Conservation (phyloP, 2,329 filamentous ascomycete genomes). For the Ophiostoma populinum region DNA sequence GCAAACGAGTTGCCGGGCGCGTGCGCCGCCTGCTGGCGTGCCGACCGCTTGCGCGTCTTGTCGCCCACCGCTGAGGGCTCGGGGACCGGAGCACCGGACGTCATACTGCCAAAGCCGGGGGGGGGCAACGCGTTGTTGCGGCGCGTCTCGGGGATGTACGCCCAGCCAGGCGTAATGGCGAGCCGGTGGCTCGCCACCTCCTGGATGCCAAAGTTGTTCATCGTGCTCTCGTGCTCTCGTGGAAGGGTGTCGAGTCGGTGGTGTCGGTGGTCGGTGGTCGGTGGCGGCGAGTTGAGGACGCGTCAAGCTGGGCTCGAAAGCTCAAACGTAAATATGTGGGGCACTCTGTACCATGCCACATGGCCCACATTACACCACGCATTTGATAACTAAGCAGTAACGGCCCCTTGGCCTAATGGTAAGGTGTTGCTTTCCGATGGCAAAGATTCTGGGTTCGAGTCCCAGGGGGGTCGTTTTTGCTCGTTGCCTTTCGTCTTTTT, state of each 20-base stretch:
- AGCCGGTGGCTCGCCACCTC: slow-evolving; percentile 58
- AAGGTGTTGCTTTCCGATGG: slow-evolving; percentile 3
- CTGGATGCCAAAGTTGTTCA: slow-evolving; percentile 63
- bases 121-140: slow-evolving; percentile 13
- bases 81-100: no score
- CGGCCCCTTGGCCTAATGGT: slow-evolving; percentile 4
- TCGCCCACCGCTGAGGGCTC: slow-evolving; percentile 20
- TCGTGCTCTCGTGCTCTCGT: no score
- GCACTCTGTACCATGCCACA: background rate
- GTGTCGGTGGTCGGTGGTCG: background rate
- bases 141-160: slow-evolving; percentile 71
- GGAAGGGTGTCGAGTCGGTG: no score
- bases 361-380: background rate
- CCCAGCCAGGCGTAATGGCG: slow-evolving; percentile 68
- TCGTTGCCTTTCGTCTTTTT: background rate
- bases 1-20: slow-evolving; percentile 2
- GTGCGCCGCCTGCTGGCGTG: slow-evolving; percentile 31
- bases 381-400: slow-evolving; percentile 1
- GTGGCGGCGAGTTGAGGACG: background rate
- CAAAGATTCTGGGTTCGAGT: slow-evolving; percentile 4
- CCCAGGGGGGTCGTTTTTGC: slow-evolving; percentile 3
- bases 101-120: slow-evolving; percentile 31
- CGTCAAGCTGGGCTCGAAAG: no score
- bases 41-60: slow-evolving; percentile 47
- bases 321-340: no score